Evolutionary conservation across 2,329 filamentous ascomycete species (phyloP), one percentile per base, ranked within the genome.

Genomic region (Paramyrothecium roridum): DNA sequence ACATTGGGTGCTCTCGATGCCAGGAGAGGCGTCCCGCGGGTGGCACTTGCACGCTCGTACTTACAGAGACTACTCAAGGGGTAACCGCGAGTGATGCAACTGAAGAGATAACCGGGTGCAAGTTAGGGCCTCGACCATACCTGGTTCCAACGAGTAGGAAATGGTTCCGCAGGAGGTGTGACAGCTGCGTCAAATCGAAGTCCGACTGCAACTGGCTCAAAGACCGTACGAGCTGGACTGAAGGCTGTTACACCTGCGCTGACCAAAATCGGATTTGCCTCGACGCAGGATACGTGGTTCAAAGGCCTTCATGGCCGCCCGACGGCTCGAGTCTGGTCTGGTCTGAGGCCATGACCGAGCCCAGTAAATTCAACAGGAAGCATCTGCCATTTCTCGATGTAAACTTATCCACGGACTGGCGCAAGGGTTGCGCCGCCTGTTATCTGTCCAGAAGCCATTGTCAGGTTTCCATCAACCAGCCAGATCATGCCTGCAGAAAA

Each of bases 401-500:
- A 13, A 17, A 43, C 16, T 4, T 6, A 13, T 7, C 6, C 37
- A 61, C 54, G n/a, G 52, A 51, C 4, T 59, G 53, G 53, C 56
- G 62, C 10, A 60, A 52, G 11, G 23, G 48, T 2, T 67, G 65
- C 52, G 17, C 34, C 10, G 46, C 49, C 23, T 65, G 64, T 22
- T 26, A 19, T 2, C 45, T 45, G 2, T 56, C 58, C 52, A 53
- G 22, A 3, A 52, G 53, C 17, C 62, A 65, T 33, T 67, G 65
- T 43, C 59, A 61, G 0, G 59, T 57, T 4, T 23, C 60, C 34
- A 57, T 56, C 6, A 26, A 33, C n/a, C 19, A 43, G 1, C 57
- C 59, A 17, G 34, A 26, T 6, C 57, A 56, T 46, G 61, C 65
- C 34, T 68, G 66, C 52, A 56, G 59, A 45, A 59, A 61, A 26